These are phyloP conservation scores for Nannochloropsis salina DNA, from an alignment of 108 stramenopile genomes.

Conservation along the genomic window DNA sequence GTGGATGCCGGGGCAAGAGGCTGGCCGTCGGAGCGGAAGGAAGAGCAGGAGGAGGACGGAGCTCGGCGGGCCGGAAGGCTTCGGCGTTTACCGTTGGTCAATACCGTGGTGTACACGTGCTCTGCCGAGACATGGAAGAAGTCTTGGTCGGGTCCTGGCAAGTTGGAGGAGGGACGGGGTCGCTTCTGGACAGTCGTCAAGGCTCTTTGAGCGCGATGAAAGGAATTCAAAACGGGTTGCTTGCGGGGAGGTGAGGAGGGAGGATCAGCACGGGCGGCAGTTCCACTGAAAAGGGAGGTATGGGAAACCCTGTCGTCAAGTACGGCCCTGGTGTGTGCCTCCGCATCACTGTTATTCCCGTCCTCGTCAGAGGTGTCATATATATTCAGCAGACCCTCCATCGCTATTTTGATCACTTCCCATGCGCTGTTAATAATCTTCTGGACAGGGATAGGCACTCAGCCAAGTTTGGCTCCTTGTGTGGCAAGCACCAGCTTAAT, in stretches of 20 bases:
- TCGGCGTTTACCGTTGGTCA: background rate
- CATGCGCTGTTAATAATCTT: no score
- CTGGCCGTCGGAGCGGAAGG: background rate
- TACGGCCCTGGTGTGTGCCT: background rate
- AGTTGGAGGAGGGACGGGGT: background rate
- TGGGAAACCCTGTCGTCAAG: no score
- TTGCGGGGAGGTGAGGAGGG: no score
- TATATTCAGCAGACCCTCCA: background rate
- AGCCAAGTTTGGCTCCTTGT: no score
- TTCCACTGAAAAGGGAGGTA: no score
- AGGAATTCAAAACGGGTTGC: no score
- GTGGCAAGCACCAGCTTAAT: no score
- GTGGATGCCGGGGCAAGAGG: background rate
- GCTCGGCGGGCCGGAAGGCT: background rate
- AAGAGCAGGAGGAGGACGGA: background rate
- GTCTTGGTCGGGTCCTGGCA: background rate
- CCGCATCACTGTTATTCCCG: background rate
- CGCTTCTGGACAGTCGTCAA: no score
- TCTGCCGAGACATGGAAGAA: conserved; percentile 8
- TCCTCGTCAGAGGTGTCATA: background rate
- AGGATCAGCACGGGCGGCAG: no score
- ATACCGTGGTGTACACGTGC: background rate
- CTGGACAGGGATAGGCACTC: no score
- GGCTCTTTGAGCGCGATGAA: no score
- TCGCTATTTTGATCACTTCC: background rate